These are phyloP conservation scores for Kwoniella europaea DNA, from an alignment of 768 basidiomycete species.

Conservation along the genomic window DNA sequence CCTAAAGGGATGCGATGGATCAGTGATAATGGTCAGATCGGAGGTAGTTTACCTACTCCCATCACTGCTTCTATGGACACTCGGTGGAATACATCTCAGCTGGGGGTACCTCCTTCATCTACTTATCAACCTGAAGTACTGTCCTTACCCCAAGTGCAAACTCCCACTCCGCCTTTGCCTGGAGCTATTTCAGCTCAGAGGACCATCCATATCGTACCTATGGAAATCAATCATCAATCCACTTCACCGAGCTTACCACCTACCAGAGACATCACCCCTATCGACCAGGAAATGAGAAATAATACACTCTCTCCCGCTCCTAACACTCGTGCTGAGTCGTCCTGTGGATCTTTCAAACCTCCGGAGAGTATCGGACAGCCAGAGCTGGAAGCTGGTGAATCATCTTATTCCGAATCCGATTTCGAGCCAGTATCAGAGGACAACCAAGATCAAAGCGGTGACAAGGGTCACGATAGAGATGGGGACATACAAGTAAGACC, in stretches of 20 bases:
- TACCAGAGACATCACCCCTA: not conserved
- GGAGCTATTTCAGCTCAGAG: not conserved
- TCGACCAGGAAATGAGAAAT: not conserved
- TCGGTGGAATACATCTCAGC: not conserved
- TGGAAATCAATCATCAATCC: not conserved
- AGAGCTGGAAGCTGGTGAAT: constrained; percentile 3
- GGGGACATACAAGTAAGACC: not conserved
- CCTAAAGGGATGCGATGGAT: not conserved
- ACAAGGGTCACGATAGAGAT: not conserved
- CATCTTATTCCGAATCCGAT: constrained; percentile 3
- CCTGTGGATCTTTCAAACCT: not conserved
- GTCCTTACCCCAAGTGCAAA: constrained; percentile 3
- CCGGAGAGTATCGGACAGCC: not conserved
- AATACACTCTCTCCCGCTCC: not conserved
- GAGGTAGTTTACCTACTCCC: not conserved
- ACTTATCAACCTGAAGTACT: not conserved
- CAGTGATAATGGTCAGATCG: not conserved
- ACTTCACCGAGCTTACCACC: not conserved
- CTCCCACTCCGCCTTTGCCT: not conserved
- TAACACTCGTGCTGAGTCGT: not conserved
- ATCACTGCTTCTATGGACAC: not conserved
- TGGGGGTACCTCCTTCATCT: not conserved
- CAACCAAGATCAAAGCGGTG: not conserved
- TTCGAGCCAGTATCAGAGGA: constrained; percentile 4
- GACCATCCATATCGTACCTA: not conserved